A percentile compares a stretch with the other conserved stretches of the same genome.
These are phyloP conservation scores for Lasiodiplodia sp. DNA, from an alignment of 2,329 filamentous ascomycete genomes.

Conservation along the genomic window DNA sequence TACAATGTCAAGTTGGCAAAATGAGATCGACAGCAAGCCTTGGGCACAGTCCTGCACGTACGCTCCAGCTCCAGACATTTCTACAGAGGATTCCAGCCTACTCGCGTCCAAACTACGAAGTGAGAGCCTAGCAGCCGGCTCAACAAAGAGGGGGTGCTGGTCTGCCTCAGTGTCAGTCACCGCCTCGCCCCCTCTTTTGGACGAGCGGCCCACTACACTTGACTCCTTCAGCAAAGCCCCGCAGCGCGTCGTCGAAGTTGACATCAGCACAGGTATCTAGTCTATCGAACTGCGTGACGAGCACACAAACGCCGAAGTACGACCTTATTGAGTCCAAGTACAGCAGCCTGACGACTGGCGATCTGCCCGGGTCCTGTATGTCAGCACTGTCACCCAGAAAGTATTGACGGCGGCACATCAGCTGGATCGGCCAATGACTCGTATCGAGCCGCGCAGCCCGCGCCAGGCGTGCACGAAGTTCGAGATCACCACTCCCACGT, in stretches of 20 bases:
- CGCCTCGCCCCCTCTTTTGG: background rate
- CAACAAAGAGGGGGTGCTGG: background rate
- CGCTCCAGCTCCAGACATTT: background rate
- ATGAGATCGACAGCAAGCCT: background rate
- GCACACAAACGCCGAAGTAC: constrained; percentile 4
- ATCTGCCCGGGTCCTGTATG: background rate
- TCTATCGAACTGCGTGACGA: background rate
- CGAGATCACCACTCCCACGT: background rate
- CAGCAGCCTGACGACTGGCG: background rate
- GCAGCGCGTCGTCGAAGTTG: background rate
- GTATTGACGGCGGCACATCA: background rate
- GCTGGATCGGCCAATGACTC: background rate
- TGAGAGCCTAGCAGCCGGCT: background rate
- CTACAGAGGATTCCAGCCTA: background rate
- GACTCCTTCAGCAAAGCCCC: background rate
- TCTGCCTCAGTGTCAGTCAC: background rate
- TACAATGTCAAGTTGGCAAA: background rate
- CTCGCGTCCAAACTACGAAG: background rate
- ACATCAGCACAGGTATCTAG: background rate
- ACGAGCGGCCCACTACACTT: background rate
- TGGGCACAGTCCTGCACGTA: background rate
- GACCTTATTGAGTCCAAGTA: background rate
- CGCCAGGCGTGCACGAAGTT: background rate
- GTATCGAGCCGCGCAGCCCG: background rate
- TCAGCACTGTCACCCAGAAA: background rate